Base-by-base conservation (phyloP, 345 rosid genomes). In the Excoecaria cochinchinensis region DNA sequence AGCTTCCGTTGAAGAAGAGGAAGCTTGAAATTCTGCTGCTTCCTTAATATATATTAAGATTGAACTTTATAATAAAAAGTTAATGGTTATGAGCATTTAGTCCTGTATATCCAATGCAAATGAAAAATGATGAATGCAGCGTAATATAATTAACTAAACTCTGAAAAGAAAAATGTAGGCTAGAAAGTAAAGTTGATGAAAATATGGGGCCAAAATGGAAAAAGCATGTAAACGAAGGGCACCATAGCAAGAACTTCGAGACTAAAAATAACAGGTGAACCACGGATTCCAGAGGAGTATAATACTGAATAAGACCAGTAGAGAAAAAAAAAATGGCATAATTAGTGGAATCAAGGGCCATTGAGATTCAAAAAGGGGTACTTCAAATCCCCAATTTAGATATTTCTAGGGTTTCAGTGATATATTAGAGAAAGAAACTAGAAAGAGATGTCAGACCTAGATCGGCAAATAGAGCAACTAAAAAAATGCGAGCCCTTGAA, bases 401-500 rank as follows among this genome's bases (percentile, higher is more conserved):
- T n/a, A 58, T 57, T 71, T 58, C 62, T 58, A 56, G 64, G 64
- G 51, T 71, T 56, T 65, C 48, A 14, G 9, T 58, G 50, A 57
- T 46, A 21, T 17, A 53, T n/a, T 4, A 53, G 15, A 48, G 31
- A 57, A 64, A 50, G 24, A 3, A 63, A 6, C 2, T 15, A 53
- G 19, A 2, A 19, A 64, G 83, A 85, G 82, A 95, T 96, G 98
- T 93, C 99, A 51, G 98, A 96, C 89, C 87, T 96, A 65, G 99
- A 96, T 81, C 84, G 86, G 78, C 98, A 96, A 77, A 93, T 96
- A 79, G 97, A 92, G 88, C 97, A 90, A 83, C 91, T 96, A 76
- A 96, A 96, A 89, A 87, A 86, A 14, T 96, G 99, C 84, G 98
- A 96, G 73, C 97, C 97, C 13, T 79, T 96, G 83, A 93, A 86